Base-by-base conservation (phyloP, 1,284 basidiomycete genomes). In the Heterobasidion irregulare region DNA sequence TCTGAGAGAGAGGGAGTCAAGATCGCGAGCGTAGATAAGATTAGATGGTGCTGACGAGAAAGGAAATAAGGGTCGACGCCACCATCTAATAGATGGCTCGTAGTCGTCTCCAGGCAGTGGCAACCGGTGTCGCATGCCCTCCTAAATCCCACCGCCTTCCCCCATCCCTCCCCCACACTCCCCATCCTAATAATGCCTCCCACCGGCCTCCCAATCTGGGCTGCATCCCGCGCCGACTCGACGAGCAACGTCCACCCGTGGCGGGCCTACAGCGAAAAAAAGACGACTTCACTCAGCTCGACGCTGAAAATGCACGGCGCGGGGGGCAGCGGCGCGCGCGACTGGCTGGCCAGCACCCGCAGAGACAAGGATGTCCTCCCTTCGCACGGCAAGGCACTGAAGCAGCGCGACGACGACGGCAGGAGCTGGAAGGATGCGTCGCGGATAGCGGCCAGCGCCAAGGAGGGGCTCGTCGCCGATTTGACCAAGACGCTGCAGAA, bases 241-340 rank as follows among this genome's bases (percentile, higher is more conserved):
- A 16, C 58, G 12, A 41, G n/a, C 12, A 10, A 7, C n/a, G n/a
- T 36, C 50, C 57, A 53, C n/a, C 41, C 57, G 43, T 54, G 59
- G 58, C 55, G 58, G 10, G 46, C 46, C 26, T 55, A 59, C 46
- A 51, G 52, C 48, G 58, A 60, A 36, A 55, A 59, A 53, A 60
- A 59, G 52, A 15, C 49, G 46, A 57, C 51, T 13, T 47, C 58
- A 33, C 50, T 60, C 43, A 60, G 59, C 34, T 60, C 59, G 10
- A 58, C n/a, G 46, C 59, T 46, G 53, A 59, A 46, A 54, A 52
- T 47, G 45, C 26, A n/a, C 18, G 53, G 6, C 38, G 46, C n/a
- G n/a, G 38, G 38, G 38, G 38, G 38, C 33, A 50, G 47, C 12
- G 50, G 32, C n/a, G 38, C 36, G 16, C 34, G 38, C 32, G 36